Base-by-base conservation (phyloP, 176 grass and related monocot species). In the Paspalum notatum region DNA sequence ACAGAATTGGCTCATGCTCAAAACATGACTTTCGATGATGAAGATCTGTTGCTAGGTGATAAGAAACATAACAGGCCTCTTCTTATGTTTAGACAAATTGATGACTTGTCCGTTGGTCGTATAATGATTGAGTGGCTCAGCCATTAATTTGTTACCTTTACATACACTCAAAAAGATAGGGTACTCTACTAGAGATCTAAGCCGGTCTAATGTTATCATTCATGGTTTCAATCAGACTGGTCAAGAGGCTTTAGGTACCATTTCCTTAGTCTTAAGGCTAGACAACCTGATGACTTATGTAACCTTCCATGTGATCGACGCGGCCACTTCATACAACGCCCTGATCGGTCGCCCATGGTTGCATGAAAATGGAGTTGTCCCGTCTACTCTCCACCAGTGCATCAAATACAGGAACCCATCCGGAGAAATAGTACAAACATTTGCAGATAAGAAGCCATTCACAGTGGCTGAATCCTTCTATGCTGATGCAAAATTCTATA, bases 131-230 rank as follows among this genome's bases (percentile, higher is more conserved):
- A 64, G 46, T 0, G 66, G 53, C 6, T 60, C 17, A 4, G 17
- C 79, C 0, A 71, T 48, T 21, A 71, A 81, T 26, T 81, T 81
- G 20, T 8, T 81, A 8, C 79, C 79, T 0, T 0, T 71, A 0
- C 1, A 18, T 5, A 72, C 79, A 2, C 42, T 71, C 0, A 58
- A 69, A 27, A 80, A 1, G 10, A 46, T 68, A 1, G 10, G 54
- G 0, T 81, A 81, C 32, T 60, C 53, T 0, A n/a, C 0, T 1
- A 21, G 5, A 1, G 55, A 62, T 0, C 3, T 83, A 11, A 65
- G 39, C 2, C 2, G 2, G 0, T 83, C 70, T 0, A 74, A 65
- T 44, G 59, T 74, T 7, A n/a, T 82, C 0, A 82, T 83, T 15
- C 58, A 74, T 3, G 47, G 47, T 1, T 83, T 74, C 0, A 65